Evolutionary conservation across 768 basidiomycete genomes (phyloP), one percentile per base, ranked within the genome.

Genomic region (Holtermanniella nyarrowii): DNA sequence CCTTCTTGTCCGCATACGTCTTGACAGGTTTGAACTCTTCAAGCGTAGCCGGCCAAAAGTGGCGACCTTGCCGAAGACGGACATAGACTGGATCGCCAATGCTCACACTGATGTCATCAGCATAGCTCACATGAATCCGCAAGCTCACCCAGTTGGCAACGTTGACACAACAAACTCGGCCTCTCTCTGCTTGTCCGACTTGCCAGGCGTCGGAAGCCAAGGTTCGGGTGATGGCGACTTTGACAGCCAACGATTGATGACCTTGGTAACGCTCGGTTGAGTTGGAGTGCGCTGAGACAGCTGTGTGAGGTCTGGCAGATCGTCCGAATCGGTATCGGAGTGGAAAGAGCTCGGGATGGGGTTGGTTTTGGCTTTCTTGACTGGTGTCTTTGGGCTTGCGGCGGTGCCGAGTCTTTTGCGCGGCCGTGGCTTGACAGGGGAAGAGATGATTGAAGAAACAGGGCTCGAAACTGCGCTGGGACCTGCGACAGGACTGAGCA

Each of bases 11-110:
- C 22, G 52, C 52, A 16, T 0, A 1, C 0, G 14, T 49, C 22
- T n/a, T 14, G 31, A 49, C 59, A 11, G 59, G 55, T 5, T 22
- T 4, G 37, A 53, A 60, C 7, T 26, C 48, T 13, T 31, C 39
- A 14, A 60, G 16, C 18, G 41, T 39, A 13, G 44, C 59, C 1
- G 59, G 55, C 31, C 31, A 37, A 16, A 37, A 37, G 10, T 37
- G 31, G 31, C 31, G 31, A n/a, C n/a, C n/a, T 37, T 37, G 31
- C 16, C 31, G 31, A 16, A 37, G 31, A 7, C n/a, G n/a, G n/a
- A 37, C 31, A 7, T 7, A 16, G 7, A 37, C 31, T 16, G 31
- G 31, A 16, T 16, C 16, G 31, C 31, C 31, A 16, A 37, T 7
- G 10, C 16, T 37, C 10, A 37, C 7, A 16, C 31, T 37, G 31